These are phyloP conservation scores for Excoecaria agallocha DNA, from an alignment of 345 rosid genomes.

Conservation along the genomic window DNA sequence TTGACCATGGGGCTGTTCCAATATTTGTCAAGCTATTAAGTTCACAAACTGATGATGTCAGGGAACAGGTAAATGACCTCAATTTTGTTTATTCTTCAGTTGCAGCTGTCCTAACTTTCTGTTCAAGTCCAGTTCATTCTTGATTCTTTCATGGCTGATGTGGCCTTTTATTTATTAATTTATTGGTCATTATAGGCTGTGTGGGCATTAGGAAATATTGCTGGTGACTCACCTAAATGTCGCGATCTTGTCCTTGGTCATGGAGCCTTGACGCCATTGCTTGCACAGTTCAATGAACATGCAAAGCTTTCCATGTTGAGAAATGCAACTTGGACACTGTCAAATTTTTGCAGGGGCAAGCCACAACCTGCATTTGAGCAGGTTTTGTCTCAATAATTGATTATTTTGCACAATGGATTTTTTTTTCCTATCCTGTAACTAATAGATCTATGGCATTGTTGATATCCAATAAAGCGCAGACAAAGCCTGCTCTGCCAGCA, in stretches of 20 bases:
- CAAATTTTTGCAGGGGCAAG: slow-evolving; percentile 36
- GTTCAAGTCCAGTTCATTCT: neutral
- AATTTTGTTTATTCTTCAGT: neutral
- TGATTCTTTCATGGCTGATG: neutral
- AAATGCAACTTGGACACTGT: slow-evolving; percentile 35
- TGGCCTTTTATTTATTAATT: neutral
- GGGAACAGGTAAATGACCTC: slow-evolving; percentile 27
- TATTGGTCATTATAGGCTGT: slow-evolving; percentile 19
- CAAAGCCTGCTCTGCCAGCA: slow-evolving; percentile 29
- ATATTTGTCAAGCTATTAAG: slow-evolving; percentile 25
- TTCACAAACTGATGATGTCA: slow-evolving; percentile 28
- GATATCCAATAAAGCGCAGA: slow-evolving; percentile 19
- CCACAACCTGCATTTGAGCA: slow-evolving; percentile 37
- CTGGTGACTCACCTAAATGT: slow-evolving; percentile 35
- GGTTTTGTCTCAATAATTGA: slow-evolving; percentile 6
- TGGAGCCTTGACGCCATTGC: slow-evolving; percentile 27
- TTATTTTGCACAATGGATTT: no score
- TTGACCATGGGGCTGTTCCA: slow-evolving; percentile 33
- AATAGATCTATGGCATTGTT: neutral
- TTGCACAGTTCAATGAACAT: slow-evolving; percentile 28
- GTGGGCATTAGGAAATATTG: slow-evolving; percentile 36
- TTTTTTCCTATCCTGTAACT: neutral
- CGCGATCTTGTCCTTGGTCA: slow-evolving; percentile 29
- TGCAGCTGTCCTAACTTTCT: neutral
- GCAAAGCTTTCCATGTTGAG: slow-evolving; percentile 34